Evolutionary conservation across 805 yeast genomes (phyloP).

Genomic region (Suhomyces pyralidae): DNA sequence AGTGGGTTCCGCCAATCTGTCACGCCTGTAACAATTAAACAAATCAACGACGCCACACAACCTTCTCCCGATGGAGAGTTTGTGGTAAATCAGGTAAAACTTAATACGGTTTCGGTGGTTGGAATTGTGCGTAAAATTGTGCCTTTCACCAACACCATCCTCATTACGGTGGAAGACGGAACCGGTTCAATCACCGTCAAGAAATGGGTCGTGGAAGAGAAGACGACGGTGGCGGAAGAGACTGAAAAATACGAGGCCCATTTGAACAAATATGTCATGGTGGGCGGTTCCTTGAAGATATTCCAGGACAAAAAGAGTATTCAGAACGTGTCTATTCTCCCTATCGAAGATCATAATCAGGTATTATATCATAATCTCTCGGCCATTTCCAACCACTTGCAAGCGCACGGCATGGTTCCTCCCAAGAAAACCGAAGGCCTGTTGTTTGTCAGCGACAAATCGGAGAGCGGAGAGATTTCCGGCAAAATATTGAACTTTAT

Average conservation of each 20-base stretch:
- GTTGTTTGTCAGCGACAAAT: constrained; percentile 29
- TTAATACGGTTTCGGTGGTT: constrained; percentile 60
- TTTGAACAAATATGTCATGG: constrained; percentile 59
- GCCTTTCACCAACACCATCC: constrained; percentile 54
- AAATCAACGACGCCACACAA: constrained; percentile 60
- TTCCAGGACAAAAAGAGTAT: constrained; percentile 63
- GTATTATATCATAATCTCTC: constrained; percentile 65
- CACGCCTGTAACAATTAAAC: constrained; percentile 73
- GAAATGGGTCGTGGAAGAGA: constrained; percentile 50
- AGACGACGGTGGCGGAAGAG: constrained; percentile 29
- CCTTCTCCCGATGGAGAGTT: constrained; percentile 67
- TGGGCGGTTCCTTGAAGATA: constrained; percentile 47
- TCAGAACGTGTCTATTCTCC: constrained; percentile 59
- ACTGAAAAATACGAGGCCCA: constrained; percentile 31
- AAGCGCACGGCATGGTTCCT: constrained; percentile 48
- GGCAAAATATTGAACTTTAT: constrained; percentile 50
- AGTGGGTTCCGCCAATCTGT: constrained; percentile 19
- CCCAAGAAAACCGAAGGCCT: constrained; percentile 8
- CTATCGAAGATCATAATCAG: constrained; percentile 62
- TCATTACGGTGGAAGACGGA: constrained; percentile 71
- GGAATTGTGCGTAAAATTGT: constrained; percentile 69
- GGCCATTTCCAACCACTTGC: constrained; percentile 53
- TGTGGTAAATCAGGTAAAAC: constrained; percentile 54
- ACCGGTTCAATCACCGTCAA: constrained; percentile 59
- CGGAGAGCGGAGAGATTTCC: constrained; percentile 18